phyloP scores from a whole-genome alignment of 129 eudicot species.

The Flaveria ramosissima region DNA sequence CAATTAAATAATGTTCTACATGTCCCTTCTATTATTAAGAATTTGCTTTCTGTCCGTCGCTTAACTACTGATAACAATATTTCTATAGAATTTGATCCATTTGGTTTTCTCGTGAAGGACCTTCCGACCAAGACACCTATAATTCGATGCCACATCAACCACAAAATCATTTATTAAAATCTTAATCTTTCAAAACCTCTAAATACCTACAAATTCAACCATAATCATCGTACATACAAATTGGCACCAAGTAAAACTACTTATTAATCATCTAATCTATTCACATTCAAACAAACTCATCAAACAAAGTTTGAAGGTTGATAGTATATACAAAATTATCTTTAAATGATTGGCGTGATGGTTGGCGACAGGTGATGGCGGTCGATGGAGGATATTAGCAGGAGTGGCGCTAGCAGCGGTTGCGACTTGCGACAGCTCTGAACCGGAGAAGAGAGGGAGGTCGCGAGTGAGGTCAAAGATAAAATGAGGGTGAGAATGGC shows the following conservation, averaged over 20 bases:
- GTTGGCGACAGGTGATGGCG: too few species aligned
- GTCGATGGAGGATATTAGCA: too few species aligned
- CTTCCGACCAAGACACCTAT: too few species aligned
- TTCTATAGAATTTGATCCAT: too few species aligned
- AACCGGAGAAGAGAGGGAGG: too few species aligned
- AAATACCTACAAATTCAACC: constrained; percentile 16
- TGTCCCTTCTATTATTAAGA: too few species aligned
- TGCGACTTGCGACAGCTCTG: not conserved
- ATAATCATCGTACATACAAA: not conserved
- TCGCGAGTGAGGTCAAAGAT: too few species aligned
- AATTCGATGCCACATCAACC: constrained; percentile 3
- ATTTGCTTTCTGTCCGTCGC: too few species aligned
- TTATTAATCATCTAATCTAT: not conserved
- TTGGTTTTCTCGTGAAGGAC: too few species aligned
- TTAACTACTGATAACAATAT: too few species aligned
- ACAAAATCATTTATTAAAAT: constrained; percentile 1
- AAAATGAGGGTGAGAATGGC: too few species aligned
- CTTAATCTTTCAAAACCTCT: constrained; percentile 20
- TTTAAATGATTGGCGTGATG: not conserved
- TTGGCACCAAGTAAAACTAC: not conserved
- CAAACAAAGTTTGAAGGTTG: not conserved
- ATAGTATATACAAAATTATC: not conserved
- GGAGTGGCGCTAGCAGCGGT: constrained; percentile 32
- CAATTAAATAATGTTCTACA: too few species aligned
- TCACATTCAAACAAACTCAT: constrained; percentile 12